Percentiles rank a stretch among this genome's conserved stretches.
Conservation (phyloP, 495 filamentous ascomycete species). For the Amphirosellinia nigrospora region DNA sequence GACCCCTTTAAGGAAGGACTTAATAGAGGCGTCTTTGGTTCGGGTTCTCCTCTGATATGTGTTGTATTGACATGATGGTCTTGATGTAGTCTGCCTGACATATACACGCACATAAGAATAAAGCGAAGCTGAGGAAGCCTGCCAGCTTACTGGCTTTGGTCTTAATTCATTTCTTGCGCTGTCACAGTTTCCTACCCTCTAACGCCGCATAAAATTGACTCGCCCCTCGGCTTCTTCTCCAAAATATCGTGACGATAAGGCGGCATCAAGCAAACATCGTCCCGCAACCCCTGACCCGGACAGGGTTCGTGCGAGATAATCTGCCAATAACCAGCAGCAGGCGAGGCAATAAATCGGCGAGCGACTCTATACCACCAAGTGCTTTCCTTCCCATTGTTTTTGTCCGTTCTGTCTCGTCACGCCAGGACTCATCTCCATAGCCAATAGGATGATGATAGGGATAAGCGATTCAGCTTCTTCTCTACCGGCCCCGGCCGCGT, state of each 20-base stretch:
- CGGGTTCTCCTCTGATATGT: neutral
- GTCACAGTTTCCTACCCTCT: conserved; percentile 18
- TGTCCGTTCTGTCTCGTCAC: neutral
- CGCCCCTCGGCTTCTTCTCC: conserved; percentile 4
- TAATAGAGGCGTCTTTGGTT: neutral
- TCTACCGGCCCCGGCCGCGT: conserved; percentile 26
- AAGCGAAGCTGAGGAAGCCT: neutral
- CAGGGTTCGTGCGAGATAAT: neutral
- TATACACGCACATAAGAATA: neutral
- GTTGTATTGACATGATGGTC: neutral
- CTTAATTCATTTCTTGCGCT: neutral
- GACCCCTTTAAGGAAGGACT: neutral
- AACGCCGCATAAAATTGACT: conserved; percentile 15
- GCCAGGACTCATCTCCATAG: neutral
- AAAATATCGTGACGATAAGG: neutral
- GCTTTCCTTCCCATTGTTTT: neutral
- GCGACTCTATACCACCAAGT: neutral
- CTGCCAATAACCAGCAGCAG: conserved; percentile 9
- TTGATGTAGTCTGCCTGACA: neutral
- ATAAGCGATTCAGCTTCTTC: neutral
- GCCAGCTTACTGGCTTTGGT: neutral
- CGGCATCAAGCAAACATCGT: conserved; percentile 1
- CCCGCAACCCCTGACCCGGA: neutral
- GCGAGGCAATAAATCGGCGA: neutral
- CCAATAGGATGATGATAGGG: neutral